Conservation (phyloP, 2,329 filamentous ascomycete species). For the Microthyrium microscopicum region DNA sequence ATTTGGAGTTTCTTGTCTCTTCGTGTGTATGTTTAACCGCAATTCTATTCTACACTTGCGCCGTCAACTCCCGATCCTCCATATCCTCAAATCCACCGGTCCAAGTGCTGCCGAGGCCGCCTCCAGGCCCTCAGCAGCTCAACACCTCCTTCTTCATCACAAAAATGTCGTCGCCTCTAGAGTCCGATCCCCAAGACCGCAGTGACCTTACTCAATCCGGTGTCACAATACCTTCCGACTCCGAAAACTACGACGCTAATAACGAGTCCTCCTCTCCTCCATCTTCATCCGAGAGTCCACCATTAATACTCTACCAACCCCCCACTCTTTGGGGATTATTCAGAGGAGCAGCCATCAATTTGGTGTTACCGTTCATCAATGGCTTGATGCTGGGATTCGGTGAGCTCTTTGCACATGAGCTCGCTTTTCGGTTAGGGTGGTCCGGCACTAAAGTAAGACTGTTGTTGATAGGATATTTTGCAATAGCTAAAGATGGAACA, state of each 20-base stretch:
- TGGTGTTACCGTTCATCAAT: conserved; percentile 91
- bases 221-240: conserved; percentile 67
- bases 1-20: too few species aligned
- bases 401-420: conserved; percentile 90
- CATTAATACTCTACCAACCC: conserved; percentile 72
- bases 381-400: conserved; percentile 97
- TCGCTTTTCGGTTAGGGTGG: conserved; percentile 87
- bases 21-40: too few species aligned
- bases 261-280: conserved; percentile 37
- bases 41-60: too few species aligned
- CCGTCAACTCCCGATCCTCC: too few species aligned
- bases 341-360: conserved; percentile 82
- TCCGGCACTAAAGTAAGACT: conserved; percentile 69
- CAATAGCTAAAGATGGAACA: too few species aligned
- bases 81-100: too few species aligned
- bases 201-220: conserved; percentile 51
- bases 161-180: too few species aligned
- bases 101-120: too few species aligned
- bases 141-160: too few species aligned
- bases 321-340: conserved; percentile 76
- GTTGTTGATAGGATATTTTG: too few species aligned
- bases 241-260: conserved; percentile 58
- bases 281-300: conserved; percentile 29
- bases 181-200: conserved; percentile 16
- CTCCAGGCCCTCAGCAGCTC: too few species aligned